phyloP scores from a whole-genome alignment of 352 stramenopile genomes.

The Phytopythium montanum region DNA sequence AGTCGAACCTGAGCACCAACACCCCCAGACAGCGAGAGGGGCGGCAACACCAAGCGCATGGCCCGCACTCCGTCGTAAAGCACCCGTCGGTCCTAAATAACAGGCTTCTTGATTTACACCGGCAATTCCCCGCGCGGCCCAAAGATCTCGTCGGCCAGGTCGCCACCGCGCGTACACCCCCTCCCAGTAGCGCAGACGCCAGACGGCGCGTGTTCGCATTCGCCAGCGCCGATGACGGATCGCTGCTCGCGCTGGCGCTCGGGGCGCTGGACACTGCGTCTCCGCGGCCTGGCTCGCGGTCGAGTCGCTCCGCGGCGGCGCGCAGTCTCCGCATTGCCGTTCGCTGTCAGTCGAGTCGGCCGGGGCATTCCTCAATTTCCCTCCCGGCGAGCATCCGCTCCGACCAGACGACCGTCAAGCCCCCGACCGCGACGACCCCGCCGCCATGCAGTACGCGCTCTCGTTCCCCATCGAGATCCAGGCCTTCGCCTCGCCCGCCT shows the following conservation, averaged over 20 bases:
- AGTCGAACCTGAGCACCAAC: neutral
- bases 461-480: neutral
- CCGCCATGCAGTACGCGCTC: neutral
- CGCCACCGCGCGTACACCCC: neutral
- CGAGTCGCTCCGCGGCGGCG: neutral
- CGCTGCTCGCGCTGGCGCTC: neutral
- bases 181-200: neutral
- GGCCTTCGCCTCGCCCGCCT: neutral
- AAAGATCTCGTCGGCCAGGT: neutral
- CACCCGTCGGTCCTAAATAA: neutral
- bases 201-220: neutral
- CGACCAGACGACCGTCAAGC: slow-evolving; percentile 6
- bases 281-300: neutral
- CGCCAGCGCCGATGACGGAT: neutral
- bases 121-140: neutral
- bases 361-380: neutral
- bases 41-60: no score
- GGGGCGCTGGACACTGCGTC: neutral
- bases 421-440: neutral
- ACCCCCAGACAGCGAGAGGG: neutral
- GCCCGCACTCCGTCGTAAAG: no score
- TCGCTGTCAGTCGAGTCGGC: neutral
- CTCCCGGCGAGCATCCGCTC: neutral
- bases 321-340: neutral
- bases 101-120: neutral